phyloP scores from a whole-genome alignment of 2,329 filamentous ascomycete species.

The Clonostachys sp. region DNA sequence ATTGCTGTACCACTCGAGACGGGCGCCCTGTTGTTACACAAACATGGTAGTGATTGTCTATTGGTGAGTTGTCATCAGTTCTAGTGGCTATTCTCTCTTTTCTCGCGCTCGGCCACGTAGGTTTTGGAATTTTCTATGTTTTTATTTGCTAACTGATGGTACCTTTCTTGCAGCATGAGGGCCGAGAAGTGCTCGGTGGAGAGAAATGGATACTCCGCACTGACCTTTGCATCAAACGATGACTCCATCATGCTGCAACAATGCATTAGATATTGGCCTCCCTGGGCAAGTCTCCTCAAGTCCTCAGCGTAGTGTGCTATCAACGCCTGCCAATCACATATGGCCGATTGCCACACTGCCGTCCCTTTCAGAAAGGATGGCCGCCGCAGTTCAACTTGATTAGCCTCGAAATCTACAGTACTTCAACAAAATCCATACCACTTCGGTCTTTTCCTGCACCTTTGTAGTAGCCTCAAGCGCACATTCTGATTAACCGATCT shows the following conservation, averaged over 20 bases:
- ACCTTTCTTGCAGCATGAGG: conserved; percentile 60
- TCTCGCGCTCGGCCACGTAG: not conserved
- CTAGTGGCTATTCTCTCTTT: conserved; percentile 3
- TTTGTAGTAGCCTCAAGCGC: too few species aligned
- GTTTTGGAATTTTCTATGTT: conserved; percentile 1
- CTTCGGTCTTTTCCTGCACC: too few species aligned
- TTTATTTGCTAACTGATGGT: not conserved
- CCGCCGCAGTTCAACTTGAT: too few species aligned
- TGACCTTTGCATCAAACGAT: conserved; percentile 65
- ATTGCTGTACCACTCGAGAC: conserved; percentile 71
- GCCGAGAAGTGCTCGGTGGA: conserved; percentile 69
- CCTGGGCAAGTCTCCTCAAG: too few species aligned
- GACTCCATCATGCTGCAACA: not conserved
- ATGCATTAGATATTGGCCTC: too few species aligned
- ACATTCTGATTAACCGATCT: too few species aligned
- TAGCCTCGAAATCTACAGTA: too few species aligned
- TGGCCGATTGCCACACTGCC: too few species aligned
- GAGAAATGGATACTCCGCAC: conserved; percentile 92
- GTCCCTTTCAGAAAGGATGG: too few species aligned
- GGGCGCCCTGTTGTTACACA: conserved; percentile 83
- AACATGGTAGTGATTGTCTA: conserved; percentile 85
- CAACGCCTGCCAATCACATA: too few species aligned
- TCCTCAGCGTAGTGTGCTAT: too few species aligned
- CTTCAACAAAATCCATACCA: too few species aligned
- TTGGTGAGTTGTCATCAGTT: conserved; percentile 43